A percentile compares a stretch with the other conserved stretches of the same genome.
These are phyloP conservation scores for Daldinia eschscholtzii DNA, from an alignment of 2,329 filamentous ascomycete genomes.

Conservation along the genomic window DNA sequence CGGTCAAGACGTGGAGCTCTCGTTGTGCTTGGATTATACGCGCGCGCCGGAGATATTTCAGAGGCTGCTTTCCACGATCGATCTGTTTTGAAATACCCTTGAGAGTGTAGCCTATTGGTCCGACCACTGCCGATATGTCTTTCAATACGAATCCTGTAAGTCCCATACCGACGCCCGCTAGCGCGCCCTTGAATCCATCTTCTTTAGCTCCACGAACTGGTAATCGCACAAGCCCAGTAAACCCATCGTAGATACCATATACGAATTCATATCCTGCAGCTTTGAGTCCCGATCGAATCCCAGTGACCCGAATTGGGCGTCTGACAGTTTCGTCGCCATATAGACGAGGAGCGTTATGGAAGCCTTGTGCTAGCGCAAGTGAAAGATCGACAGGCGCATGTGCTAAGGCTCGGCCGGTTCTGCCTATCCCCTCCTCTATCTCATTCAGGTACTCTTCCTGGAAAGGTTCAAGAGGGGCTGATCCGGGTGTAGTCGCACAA, in stretches of 20 bases:
- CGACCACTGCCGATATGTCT: constrained; percentile 71
- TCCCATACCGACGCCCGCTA: constrained; percentile 69
- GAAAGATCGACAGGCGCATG: constrained; percentile 71
- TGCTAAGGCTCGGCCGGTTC: constrained; percentile 64
- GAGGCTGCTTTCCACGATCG: constrained; percentile 65
- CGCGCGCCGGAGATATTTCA: constrained; percentile 66
- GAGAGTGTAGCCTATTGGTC: constrained; percentile 71
- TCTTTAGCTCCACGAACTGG: constrained; percentile 69
- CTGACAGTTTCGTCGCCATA: constrained; percentile 79
- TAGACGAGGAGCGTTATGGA: constrained; percentile 77
- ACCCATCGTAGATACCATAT: constrained; percentile 74
- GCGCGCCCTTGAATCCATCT: constrained; percentile 66
- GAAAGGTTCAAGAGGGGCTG: constrained; percentile 49
- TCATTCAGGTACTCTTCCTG: constrained; percentile 62
- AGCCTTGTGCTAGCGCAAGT: constrained; percentile 74
- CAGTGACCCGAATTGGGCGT: constrained; percentile 72
- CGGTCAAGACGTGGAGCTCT: constrained; percentile 55
- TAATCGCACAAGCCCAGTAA: constrained; percentile 72
- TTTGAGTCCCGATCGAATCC: constrained; percentile 71
- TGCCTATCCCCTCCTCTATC: constrained; percentile 64
- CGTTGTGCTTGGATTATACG: constrained; percentile 70
- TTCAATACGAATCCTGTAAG: constrained; percentile 74
- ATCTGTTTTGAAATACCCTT: constrained; percentile 74
- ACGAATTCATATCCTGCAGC: constrained; percentile 72
- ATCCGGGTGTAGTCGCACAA: constrained; percentile 46